Evolutionary conservation across 805 yeast species (phyloP), one percentile per base, ranked within the genome.

Genomic region (Blastobotrys terrestris): DNA sequence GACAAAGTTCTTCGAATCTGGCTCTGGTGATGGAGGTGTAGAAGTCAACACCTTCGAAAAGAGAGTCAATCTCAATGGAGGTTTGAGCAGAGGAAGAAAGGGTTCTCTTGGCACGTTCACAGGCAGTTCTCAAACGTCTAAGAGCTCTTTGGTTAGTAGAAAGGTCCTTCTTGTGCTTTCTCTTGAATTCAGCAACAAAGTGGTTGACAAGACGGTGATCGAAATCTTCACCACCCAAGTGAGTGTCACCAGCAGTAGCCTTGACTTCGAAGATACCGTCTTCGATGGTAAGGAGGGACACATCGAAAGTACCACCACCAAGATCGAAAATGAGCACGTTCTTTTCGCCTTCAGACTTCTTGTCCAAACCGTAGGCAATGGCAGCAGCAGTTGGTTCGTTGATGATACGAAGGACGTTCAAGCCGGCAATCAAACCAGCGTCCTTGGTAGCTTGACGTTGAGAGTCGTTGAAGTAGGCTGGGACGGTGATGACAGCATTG

Each of bases 301-400:
- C 97, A 87, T 90, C 97, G 78, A 90, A 90, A 71, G 97, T 90
- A 83, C 97, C 97, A 78, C 97, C 97, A 82, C 97, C 97, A 72
- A 90, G 83, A 76, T 90, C 97, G 79, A 89, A 90, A 72, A 90
- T 87, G 69, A 90, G 78, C 59, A 90, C 92, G 74, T 89, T 88
- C 74, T 85, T 84, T 77, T 90, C 96, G 60, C 79, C 80, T 58
- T 81, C 84, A 60, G 85, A 78, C 72, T 71, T 69, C 70, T 71
- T 72, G 66, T 72, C 76, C 66, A 91, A 81, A 82, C 98, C 98
- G 83, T 91, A 91, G 72, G 98, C 97, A 78, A 91, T 89, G 65
- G 97, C 97, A 68, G 97, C 97, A 60, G 97, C 97, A 63, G 97
- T 89, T 65, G 97, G 97, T 78, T 90, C 97, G 76, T 90, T 90